phyloP scores from a whole-genome alignment of 768 basidiomycete genomes.

The Collybiopsis luxurians region DNA sequence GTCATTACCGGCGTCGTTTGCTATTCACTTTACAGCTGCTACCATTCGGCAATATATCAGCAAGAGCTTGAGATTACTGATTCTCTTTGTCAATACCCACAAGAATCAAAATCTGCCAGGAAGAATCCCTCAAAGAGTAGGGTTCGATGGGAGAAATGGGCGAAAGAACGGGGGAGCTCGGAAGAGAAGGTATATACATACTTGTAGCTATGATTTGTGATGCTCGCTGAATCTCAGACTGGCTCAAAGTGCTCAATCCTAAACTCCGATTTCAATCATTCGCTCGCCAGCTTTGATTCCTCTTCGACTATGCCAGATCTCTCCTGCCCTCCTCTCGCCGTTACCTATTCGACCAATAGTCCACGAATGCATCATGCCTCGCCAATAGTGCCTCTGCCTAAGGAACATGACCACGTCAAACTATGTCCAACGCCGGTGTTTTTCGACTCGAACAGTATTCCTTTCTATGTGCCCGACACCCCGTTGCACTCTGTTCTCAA shows the following conservation, averaged over 20 bases:
- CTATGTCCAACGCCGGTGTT: not conserved
- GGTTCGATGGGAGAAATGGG: no score
- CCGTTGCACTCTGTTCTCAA: not conserved
- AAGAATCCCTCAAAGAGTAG: not conserved
- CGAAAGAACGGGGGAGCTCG: no score
- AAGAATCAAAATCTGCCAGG: not conserved
- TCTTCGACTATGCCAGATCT: not conserved
- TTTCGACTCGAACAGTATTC: not conserved
- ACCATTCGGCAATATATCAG: not conserved
- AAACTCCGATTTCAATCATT: not conserved
- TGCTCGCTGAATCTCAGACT: no score
- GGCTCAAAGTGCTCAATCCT: not conserved
- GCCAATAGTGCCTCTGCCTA: not conserved
- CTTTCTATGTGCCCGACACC: not conserved
- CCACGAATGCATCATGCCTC: not conserved
- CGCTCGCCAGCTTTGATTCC: not conserved
- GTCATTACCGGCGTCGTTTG: not conserved
- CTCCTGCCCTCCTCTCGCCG: not conserved
- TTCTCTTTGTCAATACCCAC: not conserved
- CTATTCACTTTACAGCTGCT: slow-evolving; percentile 4
- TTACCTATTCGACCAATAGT: not conserved
- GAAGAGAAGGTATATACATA: no score
- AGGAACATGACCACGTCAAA: not conserved
- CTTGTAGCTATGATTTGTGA: not conserved
- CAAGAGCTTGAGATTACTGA: not conserved